A percentile compares a stretch with the other conserved stretches of the same genome.
Evolutionary conservation across 2,329 filamentous ascomycete genomes (phyloP).

Genomic region (Ascochyta lentis): DNA sequence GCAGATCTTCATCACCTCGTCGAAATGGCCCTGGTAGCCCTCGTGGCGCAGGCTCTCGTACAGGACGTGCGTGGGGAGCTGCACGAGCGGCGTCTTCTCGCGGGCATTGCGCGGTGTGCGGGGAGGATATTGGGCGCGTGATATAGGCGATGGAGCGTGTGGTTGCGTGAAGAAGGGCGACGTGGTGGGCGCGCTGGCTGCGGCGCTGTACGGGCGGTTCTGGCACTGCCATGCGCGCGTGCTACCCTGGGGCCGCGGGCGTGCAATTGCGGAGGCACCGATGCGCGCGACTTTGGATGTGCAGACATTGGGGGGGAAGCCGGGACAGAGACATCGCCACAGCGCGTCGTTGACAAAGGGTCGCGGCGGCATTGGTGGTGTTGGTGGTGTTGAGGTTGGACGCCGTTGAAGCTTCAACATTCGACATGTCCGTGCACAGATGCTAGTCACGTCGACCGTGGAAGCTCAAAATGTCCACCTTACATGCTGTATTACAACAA

Average conservation of each 20-base stretch:
- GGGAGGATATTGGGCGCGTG: not conserved
- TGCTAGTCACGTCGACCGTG: too few relatives aligned
- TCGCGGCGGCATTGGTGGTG: constrained; percentile 38
- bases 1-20: constrained; percentile 54
- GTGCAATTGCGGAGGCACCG: constrained; percentile 1
- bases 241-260: not conserved
- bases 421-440: constrained; percentile 1
- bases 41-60: constrained; percentile 40
- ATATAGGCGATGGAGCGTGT: not conserved
- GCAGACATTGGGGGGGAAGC: constrained; percentile 22
- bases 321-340: constrained; percentile 46
- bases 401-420: constrained; percentile 2
- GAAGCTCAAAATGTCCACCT: too few relatives aligned
- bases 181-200: constrained; percentile 14
- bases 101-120: not conserved
- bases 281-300: not conserved
- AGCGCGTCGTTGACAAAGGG: constrained; percentile 45
- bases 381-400: not conserved
- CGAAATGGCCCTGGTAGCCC: constrained; percentile 33
- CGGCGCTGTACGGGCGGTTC: constrained; percentile 24
- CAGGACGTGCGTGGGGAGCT: constrained; percentile 35
- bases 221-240: not conserved
- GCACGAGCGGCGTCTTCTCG: constrained; percentile 27
- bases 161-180: constrained; percentile 13
- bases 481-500: too few relatives aligned